A percentile compares a stretch with the other conserved stretches of the same genome.
Evolutionary conservation across 768 basidiomycete species (phyloP).

Genomic region (Mycena polygramma): DNA sequence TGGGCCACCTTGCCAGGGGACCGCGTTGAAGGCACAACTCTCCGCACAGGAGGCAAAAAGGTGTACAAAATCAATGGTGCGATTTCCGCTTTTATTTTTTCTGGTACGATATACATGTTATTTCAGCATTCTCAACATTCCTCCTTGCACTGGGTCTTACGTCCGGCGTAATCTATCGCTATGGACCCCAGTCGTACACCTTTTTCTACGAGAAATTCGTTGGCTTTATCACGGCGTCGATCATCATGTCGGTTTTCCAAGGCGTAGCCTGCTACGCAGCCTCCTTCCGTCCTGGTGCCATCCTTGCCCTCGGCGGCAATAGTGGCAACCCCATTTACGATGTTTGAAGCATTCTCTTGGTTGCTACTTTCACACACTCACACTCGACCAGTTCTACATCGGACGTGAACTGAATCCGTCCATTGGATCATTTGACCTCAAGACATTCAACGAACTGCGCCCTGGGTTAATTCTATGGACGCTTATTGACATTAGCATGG

Average conservation of each 20-base stretch:
- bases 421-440: constrained; percentile 76
- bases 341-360: constrained; percentile 61
- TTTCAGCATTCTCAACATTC: constrained; percentile 90
- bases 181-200: constrained; percentile 85
- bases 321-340: constrained; percentile 90
- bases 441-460: constrained; percentile 86
- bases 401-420: constrained; percentile 96
- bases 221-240: constrained; percentile 86
- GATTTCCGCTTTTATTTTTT: constrained; percentile 38
- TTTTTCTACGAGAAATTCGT: constrained; percentile 94
- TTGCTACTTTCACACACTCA: constrained; percentile 17
- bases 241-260: constrained; percentile 84
- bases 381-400: constrained; percentile 81
- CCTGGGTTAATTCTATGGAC: constrained; percentile 95
- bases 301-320: constrained; percentile 95
- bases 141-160: constrained; percentile 84
- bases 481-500: constrained; percentile 90
- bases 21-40: constrained; percentile 72
- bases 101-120: constrained; percentile 6
- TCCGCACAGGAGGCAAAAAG: constrained; percentile 83
- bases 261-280: constrained; percentile 75
- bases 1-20: constrained; percentile 88
- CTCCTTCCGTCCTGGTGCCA: constrained; percentile 76
- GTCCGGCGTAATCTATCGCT: constrained; percentile 75
- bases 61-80: constrained; percentile 96